Conservation (phyloP, 2,329 filamentous ascomycete species). For the Graphilbum sp. region DNA sequence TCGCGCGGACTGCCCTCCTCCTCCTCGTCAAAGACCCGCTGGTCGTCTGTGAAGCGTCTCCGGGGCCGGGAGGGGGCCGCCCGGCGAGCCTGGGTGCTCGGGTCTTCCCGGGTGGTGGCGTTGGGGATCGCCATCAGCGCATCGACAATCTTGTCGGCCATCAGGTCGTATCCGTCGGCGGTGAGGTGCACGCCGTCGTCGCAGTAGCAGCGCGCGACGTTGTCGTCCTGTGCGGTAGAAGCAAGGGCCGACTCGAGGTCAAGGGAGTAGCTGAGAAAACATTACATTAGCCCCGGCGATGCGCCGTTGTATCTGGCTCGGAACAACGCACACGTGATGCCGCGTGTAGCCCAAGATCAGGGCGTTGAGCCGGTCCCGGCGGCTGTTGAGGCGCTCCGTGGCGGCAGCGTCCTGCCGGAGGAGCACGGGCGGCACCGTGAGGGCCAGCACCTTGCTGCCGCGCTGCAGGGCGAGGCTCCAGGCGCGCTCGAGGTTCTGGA, state of each 20-base stretch:
- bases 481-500: conserved; percentile 27
- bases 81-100: no score
- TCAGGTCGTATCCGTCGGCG: conserved; percentile 40
- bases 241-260: conserved; percentile 39
- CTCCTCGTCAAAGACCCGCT: conserved; percentile 32
- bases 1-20: conserved; percentile 25
- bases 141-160: conserved; percentile 40
- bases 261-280: conserved; percentile 34
- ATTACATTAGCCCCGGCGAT: conserved; percentile 14
- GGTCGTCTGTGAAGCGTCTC: conserved; percentile 21
- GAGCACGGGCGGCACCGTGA: conserved; percentile 49
- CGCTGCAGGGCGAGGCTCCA: conserved; percentile 34
- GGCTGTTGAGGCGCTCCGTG: background rate
- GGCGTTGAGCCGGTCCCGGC: conserved; percentile 27
- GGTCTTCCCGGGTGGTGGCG: no score
- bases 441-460: conserved; percentile 39
- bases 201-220: conserved; percentile 35
- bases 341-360: conserved; percentile 32
- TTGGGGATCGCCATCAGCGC: conserved; percentile 30
- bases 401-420: conserved; percentile 30
- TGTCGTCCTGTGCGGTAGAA: conserved; percentile 29
- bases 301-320: background rate
- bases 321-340: conserved; percentile 28
- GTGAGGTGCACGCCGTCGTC: conserved; percentile 45
- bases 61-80: no score